Evolutionary conservation across 2,329 filamentous ascomycete genomes (phyloP).

Genomic region (Monilinia fructigena): DNA sequence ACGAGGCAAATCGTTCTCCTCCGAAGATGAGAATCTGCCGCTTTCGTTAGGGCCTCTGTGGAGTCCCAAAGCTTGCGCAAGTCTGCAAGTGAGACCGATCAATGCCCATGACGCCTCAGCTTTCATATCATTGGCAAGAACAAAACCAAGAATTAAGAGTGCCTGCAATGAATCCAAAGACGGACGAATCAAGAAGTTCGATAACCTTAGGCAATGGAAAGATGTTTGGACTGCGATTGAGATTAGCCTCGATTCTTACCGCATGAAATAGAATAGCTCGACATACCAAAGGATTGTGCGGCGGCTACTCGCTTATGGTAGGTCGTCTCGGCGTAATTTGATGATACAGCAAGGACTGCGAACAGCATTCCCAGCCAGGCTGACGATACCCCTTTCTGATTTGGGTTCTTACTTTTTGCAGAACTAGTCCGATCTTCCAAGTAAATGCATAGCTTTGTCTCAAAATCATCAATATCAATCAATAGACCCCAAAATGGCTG

Average conservation of each 20-base stretch:
- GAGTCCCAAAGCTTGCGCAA: slow-evolving; percentile 64
- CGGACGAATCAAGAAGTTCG: slow-evolving; percentile 62
- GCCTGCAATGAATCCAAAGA: slow-evolving; percentile 67
- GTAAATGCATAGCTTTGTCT: slow-evolving; percentile 63
- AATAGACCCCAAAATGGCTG: slow-evolving; percentile 69
- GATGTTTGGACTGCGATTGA: slow-evolving; percentile 43
- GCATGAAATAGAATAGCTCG: not conserved
- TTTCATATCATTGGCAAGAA: slow-evolving; percentile 67
- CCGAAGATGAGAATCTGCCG: slow-evolving; percentile 29
- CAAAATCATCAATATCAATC: slow-evolving; percentile 64
- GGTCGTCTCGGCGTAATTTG: slow-evolving; percentile 64
- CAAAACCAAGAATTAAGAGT: slow-evolving; percentile 60
- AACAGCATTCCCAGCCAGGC: slow-evolving; percentile 67
- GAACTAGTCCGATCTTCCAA: slow-evolving; percentile 57
- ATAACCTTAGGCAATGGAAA: slow-evolving; percentile 62
- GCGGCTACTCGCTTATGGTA: slow-evolving; percentile 44
- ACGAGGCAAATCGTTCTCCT: slow-evolving; percentile 38
- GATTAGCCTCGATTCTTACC: not conserved
- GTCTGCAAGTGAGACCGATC: slow-evolving; percentile 60
- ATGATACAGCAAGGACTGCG: slow-evolving; percentile 62
- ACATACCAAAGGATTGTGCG: slow-evolving; percentile 51
- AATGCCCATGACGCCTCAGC: slow-evolving; percentile 67
- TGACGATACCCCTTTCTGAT: slow-evolving; percentile 49
- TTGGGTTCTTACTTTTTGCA: slow-evolving; percentile 41
- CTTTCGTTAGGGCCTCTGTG: slow-evolving; percentile 44